phyloP scores from a whole-genome alignment of 2,329 filamentous ascomycete species.

The Colletotrichum siamense region DNA sequence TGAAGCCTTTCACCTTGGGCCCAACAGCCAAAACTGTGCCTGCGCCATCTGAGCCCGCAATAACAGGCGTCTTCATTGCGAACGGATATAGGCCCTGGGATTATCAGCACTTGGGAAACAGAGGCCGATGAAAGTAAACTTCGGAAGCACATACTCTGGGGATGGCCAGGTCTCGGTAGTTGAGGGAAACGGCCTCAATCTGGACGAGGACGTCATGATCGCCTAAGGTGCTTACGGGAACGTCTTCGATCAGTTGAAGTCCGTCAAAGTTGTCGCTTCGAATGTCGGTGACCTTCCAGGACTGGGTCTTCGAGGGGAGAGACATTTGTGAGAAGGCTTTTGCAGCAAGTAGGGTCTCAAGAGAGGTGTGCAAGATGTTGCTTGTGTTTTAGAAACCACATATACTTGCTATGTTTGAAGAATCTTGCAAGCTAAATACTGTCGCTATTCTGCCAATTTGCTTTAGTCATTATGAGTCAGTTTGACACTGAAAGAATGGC shows the following conservation, averaged over 20 bases:
- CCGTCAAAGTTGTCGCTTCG: neutral
- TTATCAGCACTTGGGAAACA: neutral
- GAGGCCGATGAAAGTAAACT: fast-evolving
- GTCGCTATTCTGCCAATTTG: neutral
- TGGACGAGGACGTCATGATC: neutral
- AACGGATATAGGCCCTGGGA: neutral
- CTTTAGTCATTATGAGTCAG: neutral
- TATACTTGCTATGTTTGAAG: neutral
- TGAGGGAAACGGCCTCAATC: neutral
- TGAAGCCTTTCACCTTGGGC: neutral
- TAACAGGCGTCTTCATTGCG: neutral
- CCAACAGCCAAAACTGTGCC: neutral
- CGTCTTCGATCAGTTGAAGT: neutral
- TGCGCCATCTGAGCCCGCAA: neutral
- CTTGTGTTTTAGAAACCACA: neutral
- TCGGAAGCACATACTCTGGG: neutral
- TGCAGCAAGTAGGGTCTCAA: neutral
- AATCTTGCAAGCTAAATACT: neutral
- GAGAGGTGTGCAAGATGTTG: neutral
- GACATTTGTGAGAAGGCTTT: fast-evolving
- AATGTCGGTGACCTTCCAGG: neutral
- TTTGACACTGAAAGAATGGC: fast-evolving
- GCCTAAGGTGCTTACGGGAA: neutral
- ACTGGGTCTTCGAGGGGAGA: neutral
- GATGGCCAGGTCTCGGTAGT: neutral